Percentiles rank a stretch among this genome's conserved stretches.
phyloP scores from a whole-genome alignment of 177 flowering plant species.

The Vitis hybrid region DNA sequence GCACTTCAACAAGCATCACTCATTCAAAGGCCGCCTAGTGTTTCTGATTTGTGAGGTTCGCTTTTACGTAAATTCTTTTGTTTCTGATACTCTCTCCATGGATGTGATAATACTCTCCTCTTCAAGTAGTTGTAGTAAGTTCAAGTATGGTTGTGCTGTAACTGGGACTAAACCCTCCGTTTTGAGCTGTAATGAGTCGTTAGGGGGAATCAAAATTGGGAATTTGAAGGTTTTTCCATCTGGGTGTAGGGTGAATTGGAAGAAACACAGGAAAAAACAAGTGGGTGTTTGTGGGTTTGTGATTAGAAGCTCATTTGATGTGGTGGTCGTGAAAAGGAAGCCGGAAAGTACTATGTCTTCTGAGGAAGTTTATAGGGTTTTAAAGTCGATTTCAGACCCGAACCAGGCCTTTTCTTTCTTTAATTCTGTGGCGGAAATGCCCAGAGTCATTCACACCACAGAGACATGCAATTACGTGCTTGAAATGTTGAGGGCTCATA shows the following conservation, averaged over 20 bases:
- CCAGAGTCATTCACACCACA: constrained; percentile 60
- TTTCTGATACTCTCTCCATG: constrained; percentile 21
- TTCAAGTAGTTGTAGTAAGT: constrained; percentile 26
- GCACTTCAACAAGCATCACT: not conserved
- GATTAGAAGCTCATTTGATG: constrained; percentile 26
- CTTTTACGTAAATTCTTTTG: not conserved
- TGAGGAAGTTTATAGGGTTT: constrained; percentile 50
- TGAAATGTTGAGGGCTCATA: constrained; percentile 57
- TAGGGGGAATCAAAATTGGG: constrained; percentile 25
- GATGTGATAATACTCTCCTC: constrained; percentile 43
- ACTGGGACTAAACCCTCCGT: constrained; percentile 16
- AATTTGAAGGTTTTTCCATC: constrained; percentile 36
- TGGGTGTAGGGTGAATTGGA: constrained; percentile 37
- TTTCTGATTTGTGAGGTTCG: not conserved
- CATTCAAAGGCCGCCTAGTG: not conserved
- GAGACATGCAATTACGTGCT: constrained; percentile 91
- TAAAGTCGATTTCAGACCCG: constrained; percentile 55
- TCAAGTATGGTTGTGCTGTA: constrained; percentile 24
- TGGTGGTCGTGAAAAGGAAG: constrained; percentile 23
- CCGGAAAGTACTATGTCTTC: constrained; percentile 30
- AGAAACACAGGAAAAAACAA: constrained; percentile 31
- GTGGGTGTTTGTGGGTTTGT: constrained; percentile 36
- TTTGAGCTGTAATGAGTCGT: constrained; percentile 10
- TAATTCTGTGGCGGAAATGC: constrained; percentile 49
- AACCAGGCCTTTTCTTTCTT: constrained; percentile 56